phyloP scores from a whole-genome alignment of 164 flowering plant genomes.

The Vitis riparia region DNA sequence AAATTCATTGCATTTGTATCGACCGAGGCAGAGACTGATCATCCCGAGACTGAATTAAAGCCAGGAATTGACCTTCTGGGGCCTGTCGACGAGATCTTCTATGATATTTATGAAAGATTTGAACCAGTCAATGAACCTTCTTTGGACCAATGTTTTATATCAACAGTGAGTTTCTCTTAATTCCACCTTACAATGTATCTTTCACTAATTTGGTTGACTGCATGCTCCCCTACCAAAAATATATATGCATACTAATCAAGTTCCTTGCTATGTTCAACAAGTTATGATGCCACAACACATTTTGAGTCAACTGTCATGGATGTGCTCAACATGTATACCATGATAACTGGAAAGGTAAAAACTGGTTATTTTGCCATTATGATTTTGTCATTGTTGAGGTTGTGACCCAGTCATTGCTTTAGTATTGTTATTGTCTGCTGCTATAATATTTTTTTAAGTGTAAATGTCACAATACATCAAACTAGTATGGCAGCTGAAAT shows the following conservation, averaged over 20 bases:
- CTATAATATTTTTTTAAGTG: too few species aligned
- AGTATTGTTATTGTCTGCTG: too few species aligned
- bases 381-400: too few species aligned
- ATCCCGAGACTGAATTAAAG: constrained; percentile 75
- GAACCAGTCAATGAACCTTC: constrained; percentile 88
- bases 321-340: constrained; percentile 81
- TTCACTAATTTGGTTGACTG: neutral
- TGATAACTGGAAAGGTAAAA: constrained; percentile 91
- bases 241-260: neutral
- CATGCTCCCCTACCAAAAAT: neutral
- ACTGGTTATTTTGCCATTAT: neutral
- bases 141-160: constrained; percentile 88
- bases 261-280: constrained; percentile 32
- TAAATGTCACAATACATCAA: too few species aligned
- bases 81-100: constrained; percentile 91
- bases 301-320: constrained; percentile 88
- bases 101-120: constrained; percentile 81
- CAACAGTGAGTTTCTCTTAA: constrained; percentile 56
- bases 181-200: neutral
- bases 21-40: constrained; percentile 87
- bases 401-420: too few species aligned
- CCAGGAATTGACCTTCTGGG: constrained; percentile 90
- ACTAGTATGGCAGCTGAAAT: too few species aligned
- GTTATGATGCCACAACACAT: constrained; percentile 96
- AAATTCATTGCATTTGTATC: constrained; percentile 95